Evolutionary conservation across 371 early-diverging fungal species (phyloP).

Genomic region (Apophysomyces trapeziformis): DNA sequence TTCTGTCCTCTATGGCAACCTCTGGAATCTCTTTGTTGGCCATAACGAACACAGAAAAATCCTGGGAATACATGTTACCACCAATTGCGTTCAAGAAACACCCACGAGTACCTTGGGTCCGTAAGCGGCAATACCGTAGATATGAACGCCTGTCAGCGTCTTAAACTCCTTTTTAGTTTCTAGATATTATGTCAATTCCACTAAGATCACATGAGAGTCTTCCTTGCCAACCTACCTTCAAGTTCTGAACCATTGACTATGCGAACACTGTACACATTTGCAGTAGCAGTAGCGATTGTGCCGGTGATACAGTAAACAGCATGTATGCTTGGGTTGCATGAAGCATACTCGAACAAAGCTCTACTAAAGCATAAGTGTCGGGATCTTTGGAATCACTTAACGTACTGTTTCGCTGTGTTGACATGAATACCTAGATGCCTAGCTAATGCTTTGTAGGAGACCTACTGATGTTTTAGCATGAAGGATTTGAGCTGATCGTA

Average conservation of each 20-base stretch:
- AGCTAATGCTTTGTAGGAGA: conserved; percentile 18
- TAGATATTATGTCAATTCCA: background rate
- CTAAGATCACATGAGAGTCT: background rate
- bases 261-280: conserved; percentile 1
- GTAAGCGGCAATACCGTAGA: conserved; percentile 19
- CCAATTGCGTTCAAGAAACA: background rate
- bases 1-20: conserved; percentile 41
- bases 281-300: background rate
- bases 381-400: background rate
- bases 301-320: conserved; percentile 20
- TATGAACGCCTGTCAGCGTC: conserved; percentile 20
- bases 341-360: conserved; percentile 17
- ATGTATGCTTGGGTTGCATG: background rate
- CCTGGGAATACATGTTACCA: conserved; percentile 2
- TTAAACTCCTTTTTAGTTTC: conserved; percentile 18
- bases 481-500: background rate
- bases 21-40: conserved; percentile 18
- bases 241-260: conserved; percentile 17
- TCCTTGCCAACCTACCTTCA: conserved; percentile 10
- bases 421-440: conserved; percentile 18
- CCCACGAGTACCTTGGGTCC: conserved; percentile 16
- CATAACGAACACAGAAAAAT: conserved; percentile 12
- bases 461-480: background rate
- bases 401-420: conserved; percentile 24
- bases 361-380: conserved; percentile 4